Conservation (phyloP, 1,284 basidiomycete genomes). For the Stereum hirsutum region DNA sequence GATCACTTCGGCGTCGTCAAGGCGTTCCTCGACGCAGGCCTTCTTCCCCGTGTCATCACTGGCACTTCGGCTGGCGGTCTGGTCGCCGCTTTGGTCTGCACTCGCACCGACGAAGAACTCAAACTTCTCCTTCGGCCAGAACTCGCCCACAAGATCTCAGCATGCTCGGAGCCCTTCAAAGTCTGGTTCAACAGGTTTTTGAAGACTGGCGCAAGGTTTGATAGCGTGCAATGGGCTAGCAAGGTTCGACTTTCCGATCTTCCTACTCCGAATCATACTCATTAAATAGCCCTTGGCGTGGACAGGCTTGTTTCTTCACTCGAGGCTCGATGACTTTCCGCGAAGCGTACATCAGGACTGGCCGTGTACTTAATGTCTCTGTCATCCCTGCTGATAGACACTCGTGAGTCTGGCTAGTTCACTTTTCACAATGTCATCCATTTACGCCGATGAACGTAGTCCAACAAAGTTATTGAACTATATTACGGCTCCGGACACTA, state of each 20-base stretch:
- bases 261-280: background rate
- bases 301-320: constrained; percentile 76
- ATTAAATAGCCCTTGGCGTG: background rate
- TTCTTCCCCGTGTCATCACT: constrained; percentile 85
- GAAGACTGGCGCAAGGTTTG: constrained; percentile 90
- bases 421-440: constrained; percentile 4
- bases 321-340: constrained; percentile 92
- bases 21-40: constrained; percentile 81
- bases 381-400: constrained; percentile 94
- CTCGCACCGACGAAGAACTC: constrained; percentile 86
- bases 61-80: constrained; percentile 93
- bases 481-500: constrained; percentile 86
- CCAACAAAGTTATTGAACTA: constrained; percentile 96
- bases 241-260: constrained; percentile 44
- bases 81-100: constrained; percentile 81
- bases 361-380: constrained; percentile 89
- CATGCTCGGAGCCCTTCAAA: constrained; percentile 78
- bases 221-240: constrained; percentile 84
- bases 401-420: constrained; percentile 44
- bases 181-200: constrained; percentile 80
- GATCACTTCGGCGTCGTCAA: constrained; percentile 90
- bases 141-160: constrained; percentile 83
- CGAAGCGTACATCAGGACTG: constrained; percentile 91
- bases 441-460: constrained; percentile 26
- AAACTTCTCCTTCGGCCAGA: constrained; percentile 70